Evolutionary conservation across 768 basidiomycete genomes (phyloP), one percentile per base, ranked within the genome.

Genomic region (Daedaleopsis sinensis): DNA sequence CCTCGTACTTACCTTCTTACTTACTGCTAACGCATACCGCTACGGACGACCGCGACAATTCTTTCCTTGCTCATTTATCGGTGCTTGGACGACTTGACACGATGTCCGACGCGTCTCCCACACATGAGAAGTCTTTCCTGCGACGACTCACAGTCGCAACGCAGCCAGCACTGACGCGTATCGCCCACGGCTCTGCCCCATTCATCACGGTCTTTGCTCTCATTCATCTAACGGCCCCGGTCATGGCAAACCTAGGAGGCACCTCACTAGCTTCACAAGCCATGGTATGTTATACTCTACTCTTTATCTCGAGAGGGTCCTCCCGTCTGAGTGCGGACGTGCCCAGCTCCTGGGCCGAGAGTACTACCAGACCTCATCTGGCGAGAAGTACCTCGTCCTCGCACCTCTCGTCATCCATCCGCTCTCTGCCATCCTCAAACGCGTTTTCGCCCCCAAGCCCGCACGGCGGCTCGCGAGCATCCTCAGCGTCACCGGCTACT

Each of bases 201-300:
- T 90, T 94, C 69, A 87, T 95, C 42, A 77, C 84, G 11, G 86
- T 86, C 0, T 95, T 94, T 68, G 76, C 94, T 4, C 73, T 87
- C 23, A 81, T 95, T n/a, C 94, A 96, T 69, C 78, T 96, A 13
- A 80, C 87, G 0, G 89, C 92, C 2, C 94, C 94, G 3, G 74
- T 82, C 1, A 73, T 88, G 3, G 92, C 92, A 3, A 88, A 80
- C 57, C 46, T 93, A 0, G 93, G 90, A 5, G 92, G 92, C 0
- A 83, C 88, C 1, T 77, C 76, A 11, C 70, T 86, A 16, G 81
- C 92, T 9, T 93, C 91, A 5, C 84, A 84, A 68, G 82, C 85
- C 49, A 88, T 94, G 90, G 93, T 91, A 60, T n/a, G 43, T 35
- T 3, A 32, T 3, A 42, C 39, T 42, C 3, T 42, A 3, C 39